Percentiles rank a stretch among this genome's conserved stretches.
Conservation (phyloP, 2,329 filamentous ascomycete genomes). For the Decorospora gaudefroyi region DNA sequence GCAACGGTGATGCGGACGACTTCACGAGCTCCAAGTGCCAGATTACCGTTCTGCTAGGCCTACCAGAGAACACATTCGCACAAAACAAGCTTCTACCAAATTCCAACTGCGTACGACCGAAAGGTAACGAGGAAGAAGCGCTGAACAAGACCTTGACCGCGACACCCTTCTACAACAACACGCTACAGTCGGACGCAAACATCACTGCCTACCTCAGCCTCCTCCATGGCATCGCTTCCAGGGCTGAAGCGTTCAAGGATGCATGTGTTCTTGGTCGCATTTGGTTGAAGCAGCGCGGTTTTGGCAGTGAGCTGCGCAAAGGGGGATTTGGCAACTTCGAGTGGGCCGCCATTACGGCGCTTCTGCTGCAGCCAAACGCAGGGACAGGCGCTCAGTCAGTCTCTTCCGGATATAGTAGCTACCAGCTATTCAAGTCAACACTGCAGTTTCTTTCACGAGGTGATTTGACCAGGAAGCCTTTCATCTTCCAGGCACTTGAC, state of each 20-base stretch:
- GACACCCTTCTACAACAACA: constrained; percentile 88
- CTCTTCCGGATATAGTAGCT: constrained; percentile 81
- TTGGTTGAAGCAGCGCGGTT: constrained; percentile 88
- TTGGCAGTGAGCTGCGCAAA: constrained; percentile 67
- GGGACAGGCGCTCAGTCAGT: constrained; percentile 72
- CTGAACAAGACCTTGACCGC: constrained; percentile 47
- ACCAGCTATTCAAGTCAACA: constrained; percentile 91
- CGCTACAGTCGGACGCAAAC: constrained; percentile 75
- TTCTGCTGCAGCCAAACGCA: constrained; percentile 78
- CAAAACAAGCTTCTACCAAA: constrained; percentile 70
- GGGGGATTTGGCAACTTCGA: constrained; percentile 95
- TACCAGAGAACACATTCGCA: constrained; percentile 71
- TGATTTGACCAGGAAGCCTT: constrained; percentile 71
- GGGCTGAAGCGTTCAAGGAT: constrained; percentile 75
- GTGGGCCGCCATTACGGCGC: constrained; percentile 78
- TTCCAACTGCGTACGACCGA: constrained; percentile 70
- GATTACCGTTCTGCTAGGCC: constrained; percentile 78
- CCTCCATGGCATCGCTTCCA: constrained; percentile 69
- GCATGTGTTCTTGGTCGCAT: constrained; percentile 83
- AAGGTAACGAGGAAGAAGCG: constrained; percentile 53
- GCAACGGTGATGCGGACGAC: constrained; percentile 42
- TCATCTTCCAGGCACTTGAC: constrained; percentile 54
- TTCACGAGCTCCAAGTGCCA: constrained; percentile 43
- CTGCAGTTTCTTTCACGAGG: constrained; percentile 82
- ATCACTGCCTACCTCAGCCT: constrained; percentile 75